Base-by-base conservation (phyloP, 1,139 yeast genomes). In the Blastobotrys proliferans region DNA sequence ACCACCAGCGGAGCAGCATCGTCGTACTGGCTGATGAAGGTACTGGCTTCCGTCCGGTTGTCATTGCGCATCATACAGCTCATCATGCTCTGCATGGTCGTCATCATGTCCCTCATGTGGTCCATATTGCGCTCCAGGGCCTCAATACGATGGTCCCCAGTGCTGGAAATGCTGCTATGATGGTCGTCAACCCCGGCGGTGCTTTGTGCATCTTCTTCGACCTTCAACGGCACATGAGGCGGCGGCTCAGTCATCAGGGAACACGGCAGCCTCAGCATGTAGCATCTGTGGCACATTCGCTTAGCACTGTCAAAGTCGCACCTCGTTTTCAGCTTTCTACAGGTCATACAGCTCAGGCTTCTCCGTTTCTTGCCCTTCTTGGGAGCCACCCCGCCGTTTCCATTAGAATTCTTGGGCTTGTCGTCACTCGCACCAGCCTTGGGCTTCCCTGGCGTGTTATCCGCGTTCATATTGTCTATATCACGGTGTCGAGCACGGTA, bases 271-370 rank as follows among this genome's bases (percentile, higher is more conserved):
- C 69, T 58, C 35, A 75, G 53, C 33, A 74, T 67, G 37, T 58
- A 61, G 47, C 81, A 76, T 19, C 80, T 61, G 47, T 72, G 73
- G 51, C 81, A 76, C 49, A 68, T 67, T 3, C 67, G 67, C 17
- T 57, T 55, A 1, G 60, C 52, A 0, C 67, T 63, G 32, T 69
- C 73, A 47, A 66, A 70, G 47, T 72, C 77, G 53, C 81, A 76
- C 42, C 79, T 65, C 1, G 80, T 75, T 54, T 76, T 76, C 50
- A 73, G 63, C 51, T 68, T 71, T 10, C 80, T 63, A 48, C 81
- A 76, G n/a, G 68, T 64, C 13, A 63, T 63, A 53, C 81, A 76
- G 34, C 79, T 72, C 33, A 72, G 67, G 0, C 70, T 62, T 44
- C 71, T 67, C 43, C 79, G 63, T 46, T 70, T 71, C 52, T 38